These are phyloP conservation scores for Haplosporangium sp. DNA, from an alignment of 371 early-diverging fungal species.

Conservation along the genomic window DNA sequence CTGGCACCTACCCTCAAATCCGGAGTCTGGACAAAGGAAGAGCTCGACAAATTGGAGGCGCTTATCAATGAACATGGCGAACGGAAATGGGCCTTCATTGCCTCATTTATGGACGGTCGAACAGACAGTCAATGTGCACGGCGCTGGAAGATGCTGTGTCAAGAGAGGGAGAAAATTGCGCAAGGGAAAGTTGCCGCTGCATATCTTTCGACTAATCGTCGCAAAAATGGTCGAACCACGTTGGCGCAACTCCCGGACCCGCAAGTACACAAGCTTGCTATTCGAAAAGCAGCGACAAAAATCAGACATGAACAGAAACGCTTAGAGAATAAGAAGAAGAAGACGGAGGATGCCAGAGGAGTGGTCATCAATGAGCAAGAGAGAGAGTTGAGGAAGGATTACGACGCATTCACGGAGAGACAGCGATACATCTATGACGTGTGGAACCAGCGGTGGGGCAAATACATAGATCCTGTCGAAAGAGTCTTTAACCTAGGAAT, in stretches of 20 bases:
- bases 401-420: background rate
- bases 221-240: constrained; percentile 14
- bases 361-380: background rate
- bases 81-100: constrained; percentile 66
- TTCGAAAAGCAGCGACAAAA: constrained; percentile 4
- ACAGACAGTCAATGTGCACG: constrained; percentile 75
- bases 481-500: constrained; percentile 46
- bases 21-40: constrained; percentile 67
- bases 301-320: constrained; percentile 3
- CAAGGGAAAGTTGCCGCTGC: background rate
- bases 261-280: constrained; percentile 7
- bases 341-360: background rate
- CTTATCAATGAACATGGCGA: constrained; percentile 60
- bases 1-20: constrained; percentile 71
- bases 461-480: constrained; percentile 34
- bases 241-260: constrained; percentile 4
- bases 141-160: constrained; percentile 53
- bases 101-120: constrained; percentile 60
- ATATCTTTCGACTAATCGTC: constrained; percentile 18
- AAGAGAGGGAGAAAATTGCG: constrained; percentile 1
- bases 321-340: background rate
- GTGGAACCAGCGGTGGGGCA: constrained; percentile 29
- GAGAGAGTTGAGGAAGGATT: constrained; percentile 2
- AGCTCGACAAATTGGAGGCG: constrained; percentile 51
- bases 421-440: constrained; percentile 31